Conservation (phyloP, 139 green algal species). For the Monoraphidium neglectum region DNA sequence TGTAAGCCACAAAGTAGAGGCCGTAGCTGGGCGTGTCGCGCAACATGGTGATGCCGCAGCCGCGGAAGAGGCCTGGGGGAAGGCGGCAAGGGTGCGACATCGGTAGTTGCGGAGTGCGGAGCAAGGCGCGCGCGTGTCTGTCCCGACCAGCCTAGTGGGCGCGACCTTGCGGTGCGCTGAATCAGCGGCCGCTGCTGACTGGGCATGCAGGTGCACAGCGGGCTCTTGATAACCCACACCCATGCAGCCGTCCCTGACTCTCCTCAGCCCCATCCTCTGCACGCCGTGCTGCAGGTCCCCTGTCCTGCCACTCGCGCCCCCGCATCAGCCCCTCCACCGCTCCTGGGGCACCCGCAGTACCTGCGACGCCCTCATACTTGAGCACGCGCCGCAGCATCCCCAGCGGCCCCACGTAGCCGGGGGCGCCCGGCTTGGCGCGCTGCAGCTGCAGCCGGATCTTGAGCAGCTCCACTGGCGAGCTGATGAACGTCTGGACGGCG, state of each 20-base stretch:
- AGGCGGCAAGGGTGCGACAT: not conserved
- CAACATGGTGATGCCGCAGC: constrained; percentile 54
- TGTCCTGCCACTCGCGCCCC: no score
- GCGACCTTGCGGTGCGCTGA: no score
- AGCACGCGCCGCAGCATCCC: constrained; percentile 48
- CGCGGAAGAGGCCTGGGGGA: constrained; percentile 58
- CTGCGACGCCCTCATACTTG: constrained; percentile 46
- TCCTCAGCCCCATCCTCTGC: not conserved
- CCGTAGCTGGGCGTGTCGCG: constrained; percentile 67
- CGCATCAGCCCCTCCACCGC: no score
- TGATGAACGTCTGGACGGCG: constrained; percentile 38
- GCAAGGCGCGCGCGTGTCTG: no score
- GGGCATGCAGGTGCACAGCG: no score
- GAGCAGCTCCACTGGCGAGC: constrained; percentile 66
- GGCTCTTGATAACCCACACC: no score
- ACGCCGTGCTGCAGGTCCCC: no score
- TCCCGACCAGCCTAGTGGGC: no score
- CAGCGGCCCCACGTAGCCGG: constrained; percentile 55
- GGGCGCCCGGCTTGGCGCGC: constrained; percentile 36
- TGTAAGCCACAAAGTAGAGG: constrained; percentile 67
- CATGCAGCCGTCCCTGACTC: not conserved
- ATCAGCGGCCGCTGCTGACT: no score
- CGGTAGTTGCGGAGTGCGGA: no score
- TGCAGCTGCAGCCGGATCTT: constrained; percentile 81
- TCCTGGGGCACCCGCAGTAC: constrained; percentile 11